Evolutionary conservation across 108 stramenopile genomes (phyloP).

Genomic region (Cyclotella distinguenda): DNA sequence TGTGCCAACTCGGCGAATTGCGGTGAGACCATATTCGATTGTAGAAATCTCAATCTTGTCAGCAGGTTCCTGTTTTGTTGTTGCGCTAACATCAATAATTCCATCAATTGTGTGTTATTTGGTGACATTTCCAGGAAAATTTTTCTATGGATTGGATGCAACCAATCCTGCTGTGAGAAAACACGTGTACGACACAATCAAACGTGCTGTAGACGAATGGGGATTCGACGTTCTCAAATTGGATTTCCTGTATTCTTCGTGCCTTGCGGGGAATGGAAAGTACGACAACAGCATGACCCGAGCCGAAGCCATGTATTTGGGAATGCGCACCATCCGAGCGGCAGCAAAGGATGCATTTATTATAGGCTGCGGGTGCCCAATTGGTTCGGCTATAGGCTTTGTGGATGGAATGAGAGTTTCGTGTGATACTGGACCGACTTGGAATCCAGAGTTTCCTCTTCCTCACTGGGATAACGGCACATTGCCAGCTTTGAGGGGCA

Average conservation of each 20-base stretch:
- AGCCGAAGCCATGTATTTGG: conserved; percentile 88
- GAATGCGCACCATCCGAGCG: conserved; percentile 80
- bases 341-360: conserved; percentile 82
- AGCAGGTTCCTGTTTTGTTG: too few relatives aligned
- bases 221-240: conserved; percentile 86
- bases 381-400: conserved; percentile 78
- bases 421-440: conserved; percentile 92
- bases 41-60: too few relatives aligned
- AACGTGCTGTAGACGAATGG: conserved; percentile 87
- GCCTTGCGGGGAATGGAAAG: conserved; percentile 84
- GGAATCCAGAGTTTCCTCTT: conserved; percentile 84
- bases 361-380: conserved; percentile 89
- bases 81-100: too few relatives aligned
- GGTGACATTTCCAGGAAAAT: too few relatives aligned
- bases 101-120: too few relatives aligned
- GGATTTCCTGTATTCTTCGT: conserved; percentile 93
- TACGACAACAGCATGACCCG: conserved; percentile 80
- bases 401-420: conserved; percentile 88
- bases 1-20: conserved; percentile 90
- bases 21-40: too few relatives aligned
- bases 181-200: conserved; percentile 63
- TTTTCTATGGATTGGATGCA: conserved; percentile 92
- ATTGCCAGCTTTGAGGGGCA: conserved; percentile 85
- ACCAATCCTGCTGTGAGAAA: conserved; percentile 83
- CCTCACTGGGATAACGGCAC: conserved; percentile 82